phyloP scores from a whole-genome alignment of 2,329 filamentous ascomycete genomes.

The Fusarium chuoi region DNA sequence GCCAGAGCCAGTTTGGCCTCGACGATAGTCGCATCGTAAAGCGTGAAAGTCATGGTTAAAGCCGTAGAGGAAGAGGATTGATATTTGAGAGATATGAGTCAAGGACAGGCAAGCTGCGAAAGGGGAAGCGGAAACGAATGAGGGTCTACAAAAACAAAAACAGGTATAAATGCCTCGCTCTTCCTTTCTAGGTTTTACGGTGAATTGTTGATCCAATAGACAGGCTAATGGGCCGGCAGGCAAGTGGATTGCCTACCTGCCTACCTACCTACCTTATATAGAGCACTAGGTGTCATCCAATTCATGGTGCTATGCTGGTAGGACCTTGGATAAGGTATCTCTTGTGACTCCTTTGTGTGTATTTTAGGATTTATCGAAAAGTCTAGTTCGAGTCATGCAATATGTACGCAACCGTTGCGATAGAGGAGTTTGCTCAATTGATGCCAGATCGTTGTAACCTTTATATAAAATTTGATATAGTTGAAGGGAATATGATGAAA shows the following conservation, averaged over 20 bases:
- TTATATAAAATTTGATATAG: not conserved
- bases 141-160: not conserved
- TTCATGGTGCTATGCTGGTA: not conserved
- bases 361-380: not conserved
- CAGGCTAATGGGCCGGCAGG: not conserved
- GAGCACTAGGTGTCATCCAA: not conserved
- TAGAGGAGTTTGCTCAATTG: not conserved
- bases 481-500: not conserved
- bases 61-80: not conserved
- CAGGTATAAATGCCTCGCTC: conserved; percentile 10
- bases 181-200: not conserved
- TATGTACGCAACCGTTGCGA: not conserved
- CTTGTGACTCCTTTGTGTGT: not conserved
- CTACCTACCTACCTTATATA: not conserved
- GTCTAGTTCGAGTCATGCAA: not conserved
- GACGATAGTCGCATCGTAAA: conserved; percentile 49
- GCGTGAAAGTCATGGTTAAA: conserved; percentile 39
- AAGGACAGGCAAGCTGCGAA: not conserved
- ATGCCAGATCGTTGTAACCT: not conserved
- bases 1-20: conserved; percentile 41
- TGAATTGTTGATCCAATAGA: not conserved
- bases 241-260: not conserved
- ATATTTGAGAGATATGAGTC: not conserved
- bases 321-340: not conserved
- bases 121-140: not conserved